These are phyloP conservation scores for Magnaporthiopsis incrustans DNA, from an alignment of 2,329 filamentous ascomycete species.

Conservation along the genomic window DNA sequence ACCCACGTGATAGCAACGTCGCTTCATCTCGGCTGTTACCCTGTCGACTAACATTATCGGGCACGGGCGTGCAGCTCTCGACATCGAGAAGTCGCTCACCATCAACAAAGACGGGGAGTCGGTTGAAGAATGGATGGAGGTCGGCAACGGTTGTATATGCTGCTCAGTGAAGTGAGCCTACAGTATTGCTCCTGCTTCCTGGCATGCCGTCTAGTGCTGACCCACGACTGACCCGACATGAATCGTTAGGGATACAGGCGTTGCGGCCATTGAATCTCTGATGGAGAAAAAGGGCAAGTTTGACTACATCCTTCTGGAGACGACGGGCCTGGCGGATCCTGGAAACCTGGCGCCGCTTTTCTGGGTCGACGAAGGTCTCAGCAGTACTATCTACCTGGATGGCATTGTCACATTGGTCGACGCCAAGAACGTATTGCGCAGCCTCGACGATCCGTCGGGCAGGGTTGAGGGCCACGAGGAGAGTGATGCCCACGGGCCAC, in stretches of 20 bases:
- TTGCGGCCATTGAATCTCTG: constrained; percentile 88
- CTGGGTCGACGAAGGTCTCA: constrained; percentile 94
- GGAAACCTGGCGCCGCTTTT: constrained; percentile 94
- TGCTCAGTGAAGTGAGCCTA: constrained; percentile 78
- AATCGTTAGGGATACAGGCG: constrained; percentile 66
- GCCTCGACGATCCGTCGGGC: constrained; percentile 63
- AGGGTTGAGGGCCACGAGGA: constrained; percentile 45
- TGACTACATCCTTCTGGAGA: constrained; percentile 96
- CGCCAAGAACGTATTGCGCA: constrained; percentile 81
- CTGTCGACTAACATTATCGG: constrained; percentile 12
- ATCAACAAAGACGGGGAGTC: constrained; percentile 76
- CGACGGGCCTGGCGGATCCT: constrained; percentile 88
- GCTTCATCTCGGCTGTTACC: constrained; percentile 1
- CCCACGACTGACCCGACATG: not conserved
- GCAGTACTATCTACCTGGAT: constrained; percentile 91
- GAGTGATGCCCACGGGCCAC: constrained; percentile 48
- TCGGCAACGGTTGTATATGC: constrained; percentile 95
- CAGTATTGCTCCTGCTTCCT: not conserved
- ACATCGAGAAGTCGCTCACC: constrained; percentile 93
- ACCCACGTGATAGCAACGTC: constrained; percentile 4
- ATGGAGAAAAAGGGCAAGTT: constrained; percentile 93
- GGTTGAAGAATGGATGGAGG: constrained; percentile 89
- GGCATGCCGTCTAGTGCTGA: not conserved
- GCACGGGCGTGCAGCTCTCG: constrained; percentile 52
- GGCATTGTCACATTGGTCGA: constrained; percentile 95